These are phyloP conservation scores for Rhizophagus clarus DNA, from an alignment of 192 early-diverging fungal species.

Conservation along the genomic window DNA sequence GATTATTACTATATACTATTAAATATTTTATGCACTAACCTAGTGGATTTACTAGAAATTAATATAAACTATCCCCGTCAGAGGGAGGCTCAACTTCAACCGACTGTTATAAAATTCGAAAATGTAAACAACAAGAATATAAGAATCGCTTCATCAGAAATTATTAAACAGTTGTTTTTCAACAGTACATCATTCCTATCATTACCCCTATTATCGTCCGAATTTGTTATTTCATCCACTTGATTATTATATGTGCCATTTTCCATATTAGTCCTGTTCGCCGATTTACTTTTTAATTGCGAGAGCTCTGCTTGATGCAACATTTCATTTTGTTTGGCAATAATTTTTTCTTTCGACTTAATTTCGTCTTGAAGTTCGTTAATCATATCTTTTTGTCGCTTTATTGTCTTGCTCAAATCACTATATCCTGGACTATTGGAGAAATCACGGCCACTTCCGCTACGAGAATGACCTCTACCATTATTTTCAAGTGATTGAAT, in stretches of 20 bases:
- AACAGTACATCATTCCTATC: background rate
- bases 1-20: background rate
- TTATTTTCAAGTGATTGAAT: slow-evolving; percentile 38
- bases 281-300: background rate
- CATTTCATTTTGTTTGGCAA: slow-evolving; percentile 16
- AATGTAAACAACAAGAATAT: slow-evolving; percentile 11
- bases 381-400: background rate
- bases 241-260: background rate
- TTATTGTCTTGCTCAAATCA: slow-evolving; percentile 12
- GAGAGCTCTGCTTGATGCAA: background rate
- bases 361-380: background rate
- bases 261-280: background rate
- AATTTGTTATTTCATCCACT: background rate
- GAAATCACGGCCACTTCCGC: background rate
- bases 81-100: background rate
- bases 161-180: background rate
- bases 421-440: background rate
- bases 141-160: slow-evolving; percentile 15
- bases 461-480: slow-evolving; percentile 18
- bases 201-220: background rate
- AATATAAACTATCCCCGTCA: slow-evolving; percentile 2
- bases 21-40: background rate
- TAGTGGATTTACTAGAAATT: background rate
- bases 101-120: slow-evolving; percentile 11
- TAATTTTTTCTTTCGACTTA: background rate